phyloP scores from a whole-genome alignment of 192 early-diverging fungal species.

The Backusella sp. region DNA sequence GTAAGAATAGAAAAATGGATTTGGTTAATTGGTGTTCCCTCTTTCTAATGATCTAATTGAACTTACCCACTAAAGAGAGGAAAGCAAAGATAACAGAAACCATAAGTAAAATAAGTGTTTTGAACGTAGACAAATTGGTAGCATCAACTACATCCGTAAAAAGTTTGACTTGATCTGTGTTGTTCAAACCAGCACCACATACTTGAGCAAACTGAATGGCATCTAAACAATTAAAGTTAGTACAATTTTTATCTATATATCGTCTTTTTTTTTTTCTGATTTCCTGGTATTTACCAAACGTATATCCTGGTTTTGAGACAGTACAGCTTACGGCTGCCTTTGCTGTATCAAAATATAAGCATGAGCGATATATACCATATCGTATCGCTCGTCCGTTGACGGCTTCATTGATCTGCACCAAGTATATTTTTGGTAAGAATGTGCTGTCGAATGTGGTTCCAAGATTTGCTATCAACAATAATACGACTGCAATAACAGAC shows the following conservation, averaged over 20 bases:
- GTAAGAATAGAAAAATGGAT: background rate
- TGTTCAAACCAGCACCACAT: conserved; percentile 10
- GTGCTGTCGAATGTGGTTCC: conserved; percentile 29
- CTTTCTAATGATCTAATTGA: background rate
- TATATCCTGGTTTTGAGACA: background rate
- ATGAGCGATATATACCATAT: conserved; percentile 30
- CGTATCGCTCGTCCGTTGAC: conserved; percentile 14
- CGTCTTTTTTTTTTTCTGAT: background rate
- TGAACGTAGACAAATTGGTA: background rate
- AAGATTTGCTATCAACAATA: conserved; percentile 21
- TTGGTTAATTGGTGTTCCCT: background rate
- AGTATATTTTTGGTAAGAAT: conserved; percentile 23
- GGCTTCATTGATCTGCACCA: conserved; percentile 7
- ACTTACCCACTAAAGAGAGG: conserved; percentile 1
- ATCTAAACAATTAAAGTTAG: conserved; percentile 9
- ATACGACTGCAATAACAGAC: conserved; percentile 7
- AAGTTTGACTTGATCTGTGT: background rate
- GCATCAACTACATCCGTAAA: conserved; percentile 1
- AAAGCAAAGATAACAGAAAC: conserved; percentile 13
- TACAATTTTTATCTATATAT: background rate
- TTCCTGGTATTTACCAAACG: background rate
- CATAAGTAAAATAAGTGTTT: conserved; percentile 9
- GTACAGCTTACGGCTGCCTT: background rate
- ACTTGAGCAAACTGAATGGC: conserved; percentile 10
- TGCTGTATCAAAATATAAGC: conserved; percentile 4